Conservation (phyloP, 768 basidiomycete species). For the Tricholomella constricta region DNA sequence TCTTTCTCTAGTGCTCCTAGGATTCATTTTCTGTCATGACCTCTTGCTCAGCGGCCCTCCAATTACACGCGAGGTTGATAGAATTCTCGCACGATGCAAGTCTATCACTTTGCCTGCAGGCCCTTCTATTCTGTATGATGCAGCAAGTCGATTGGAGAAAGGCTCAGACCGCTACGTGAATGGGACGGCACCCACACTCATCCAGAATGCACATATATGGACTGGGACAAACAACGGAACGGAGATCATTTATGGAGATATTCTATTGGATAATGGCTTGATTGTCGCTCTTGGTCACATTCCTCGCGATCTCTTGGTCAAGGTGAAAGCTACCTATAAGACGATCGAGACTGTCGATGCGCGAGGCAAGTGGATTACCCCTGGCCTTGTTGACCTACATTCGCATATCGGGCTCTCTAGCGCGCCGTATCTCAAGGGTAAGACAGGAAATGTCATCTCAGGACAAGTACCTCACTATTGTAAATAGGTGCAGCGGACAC, state of each 20-base stretch:
- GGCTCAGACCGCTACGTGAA: conserved; percentile 56
- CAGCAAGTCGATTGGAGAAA: conserved; percentile 5
- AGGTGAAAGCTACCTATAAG: conserved; percentile 7
- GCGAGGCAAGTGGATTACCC: conserved; percentile 61
- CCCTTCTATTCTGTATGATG: conserved; percentile 6
- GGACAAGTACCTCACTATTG: not conserved
- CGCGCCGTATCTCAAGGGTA: conserved; percentile 33
- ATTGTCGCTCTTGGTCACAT: conserved; percentile 55
- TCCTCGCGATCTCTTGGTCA: conserved; percentile 23
- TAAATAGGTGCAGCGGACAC: conserved; percentile 47
- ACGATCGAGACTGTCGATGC: conserved; percentile 50
- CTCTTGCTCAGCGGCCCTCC: not conserved
- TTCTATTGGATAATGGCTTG: conserved; percentile 66
- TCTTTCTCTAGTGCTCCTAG: not conserved
- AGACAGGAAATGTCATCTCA: not conserved
- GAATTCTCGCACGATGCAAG: conserved; percentile 9
- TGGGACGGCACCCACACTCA: conserved; percentile 54
- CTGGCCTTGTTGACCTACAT: conserved; percentile 50
- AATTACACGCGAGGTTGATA: not conserved
- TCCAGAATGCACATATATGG: conserved; percentile 79
- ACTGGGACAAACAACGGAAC: conserved; percentile 63
- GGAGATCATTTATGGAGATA: conserved; percentile 57
- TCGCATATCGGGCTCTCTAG: conserved; percentile 41
- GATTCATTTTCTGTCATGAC: too few species aligned
- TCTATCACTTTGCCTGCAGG: conserved; percentile 15